These are phyloP conservation scores for Psilocybe subaeruginosa DNA, from an alignment of 768 basidiomycete species.

Conservation along the genomic window DNA sequence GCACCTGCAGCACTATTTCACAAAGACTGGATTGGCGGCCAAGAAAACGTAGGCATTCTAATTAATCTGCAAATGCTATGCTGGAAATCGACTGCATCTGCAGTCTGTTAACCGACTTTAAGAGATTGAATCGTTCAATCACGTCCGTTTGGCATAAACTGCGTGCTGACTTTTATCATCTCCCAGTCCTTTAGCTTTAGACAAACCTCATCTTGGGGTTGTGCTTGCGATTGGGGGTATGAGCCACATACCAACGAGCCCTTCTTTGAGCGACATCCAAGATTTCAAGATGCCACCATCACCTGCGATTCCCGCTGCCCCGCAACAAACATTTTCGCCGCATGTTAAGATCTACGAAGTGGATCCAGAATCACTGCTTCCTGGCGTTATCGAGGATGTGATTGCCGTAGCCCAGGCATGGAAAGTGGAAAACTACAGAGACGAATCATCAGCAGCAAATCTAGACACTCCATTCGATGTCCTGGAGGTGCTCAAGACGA, in stretches of 20 bases:
- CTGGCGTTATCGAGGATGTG: constrained; percentile 79
- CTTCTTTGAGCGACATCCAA: constrained; percentile 42
- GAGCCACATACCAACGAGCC: constrained; percentile 43
- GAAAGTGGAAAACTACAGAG: constrained; percentile 38
- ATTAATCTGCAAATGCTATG: constrained; percentile 3
- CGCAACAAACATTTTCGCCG: constrained; percentile 48
- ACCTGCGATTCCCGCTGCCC: constrained; percentile 53
- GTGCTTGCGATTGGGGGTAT: constrained; percentile 79
- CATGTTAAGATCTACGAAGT: constrained; percentile 69
- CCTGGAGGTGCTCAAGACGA: constrained; percentile 72
- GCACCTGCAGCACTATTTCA: constrained; percentile 94
- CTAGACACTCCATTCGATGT: constrained; percentile 50
- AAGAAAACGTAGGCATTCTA: constrained; percentile 64
- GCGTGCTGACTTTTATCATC: constrained; percentile 2
- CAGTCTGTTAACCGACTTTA: background rate
- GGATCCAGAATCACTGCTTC: constrained; percentile 77
- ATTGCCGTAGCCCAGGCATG: constrained; percentile 64
- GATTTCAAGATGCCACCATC: constrained; percentile 74
- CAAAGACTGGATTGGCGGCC: constrained; percentile 79
- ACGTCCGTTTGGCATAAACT: constrained; percentile 10
- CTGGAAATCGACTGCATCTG: background rate
- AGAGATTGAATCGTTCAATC: background rate
- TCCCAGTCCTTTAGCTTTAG: constrained; percentile 33
- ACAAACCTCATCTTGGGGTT: constrained; percentile 61
- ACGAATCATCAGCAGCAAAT: constrained; percentile 3